Base-by-base conservation (phyloP, 768 basidiomycete species). In the Russula sp. region DNA sequence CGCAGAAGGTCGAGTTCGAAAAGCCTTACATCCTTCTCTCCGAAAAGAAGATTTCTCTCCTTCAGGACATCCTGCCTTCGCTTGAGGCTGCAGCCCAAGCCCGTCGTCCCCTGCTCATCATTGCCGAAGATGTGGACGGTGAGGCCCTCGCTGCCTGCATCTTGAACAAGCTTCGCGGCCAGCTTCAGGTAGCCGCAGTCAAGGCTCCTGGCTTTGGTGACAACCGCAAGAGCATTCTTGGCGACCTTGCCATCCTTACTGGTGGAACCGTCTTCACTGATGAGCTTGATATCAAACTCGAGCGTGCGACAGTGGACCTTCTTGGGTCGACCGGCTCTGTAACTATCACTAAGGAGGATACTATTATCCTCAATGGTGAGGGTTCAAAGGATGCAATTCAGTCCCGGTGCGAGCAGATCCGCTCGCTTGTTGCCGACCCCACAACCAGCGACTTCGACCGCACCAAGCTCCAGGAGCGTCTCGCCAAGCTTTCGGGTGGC, bases 151-250 rank as follows among this genome's bases (percentile, higher is more conserved):
- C 96, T 55, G 96, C 95, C 22, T 95, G 93, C 73, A 95, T 98
- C 71, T 86, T 98, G 75, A 98, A 99, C 91, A 98, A 98, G 82
- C 90, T 99, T 65, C 92, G 96, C 68, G 96, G 96, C 39, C 96
- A 98, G 75, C 87, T 99, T 61, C 87, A 89, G 72, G 96, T 98
- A 66, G 87, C 78, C 54, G 95, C 94, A 53, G 85, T 98, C 78
- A 98, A 99, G 80, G 95, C 96, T 18, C 96, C 96, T 57, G 93
- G 96, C 56, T 98, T 99, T 74, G 96, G 96, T 71, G 96, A 98
- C 79, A 99, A 98, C 85, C 89, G 96, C 78, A 99, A 98, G 80
- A 91, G 88, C 59, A 91, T 98, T 77, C 89, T 98, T 59, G 96
- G 96, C 63, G 95, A 98, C 72, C 83, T 98, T 55, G 94, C 93